Evolutionary conservation across 169 alveolate species (phyloP).

Genomic region (Babesia caballi): DNA sequence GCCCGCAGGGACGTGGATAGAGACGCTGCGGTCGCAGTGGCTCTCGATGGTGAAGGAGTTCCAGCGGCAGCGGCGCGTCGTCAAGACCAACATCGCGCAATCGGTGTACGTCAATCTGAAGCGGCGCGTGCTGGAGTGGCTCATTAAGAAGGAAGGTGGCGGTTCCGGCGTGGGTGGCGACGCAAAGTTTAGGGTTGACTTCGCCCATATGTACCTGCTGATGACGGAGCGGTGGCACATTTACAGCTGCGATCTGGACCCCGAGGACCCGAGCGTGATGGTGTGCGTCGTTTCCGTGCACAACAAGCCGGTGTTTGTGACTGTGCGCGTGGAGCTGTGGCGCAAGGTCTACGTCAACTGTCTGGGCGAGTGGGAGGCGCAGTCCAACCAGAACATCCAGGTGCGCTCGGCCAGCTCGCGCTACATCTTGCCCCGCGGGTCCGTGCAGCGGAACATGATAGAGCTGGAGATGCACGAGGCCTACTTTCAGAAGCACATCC

Average conservation of each 20-base stretch:
- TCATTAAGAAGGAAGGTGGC: neutral
- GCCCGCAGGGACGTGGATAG: neutral
- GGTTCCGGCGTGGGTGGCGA: neutral
- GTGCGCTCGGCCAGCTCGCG: conserved; percentile 19
- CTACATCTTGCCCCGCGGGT: conserved; percentile 46
- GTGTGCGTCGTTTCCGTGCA: conserved; percentile 47
- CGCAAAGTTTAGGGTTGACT: conserved; percentile 3
- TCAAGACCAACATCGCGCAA: neutral
- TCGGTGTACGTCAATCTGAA: conserved; percentile 1
- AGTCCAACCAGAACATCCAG: conserved; percentile 35
- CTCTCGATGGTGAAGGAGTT: neutral
- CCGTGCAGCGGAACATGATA: conserved; percentile 31
- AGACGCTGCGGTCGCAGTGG: neutral
- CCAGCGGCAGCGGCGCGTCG: conserved; percentile 7
- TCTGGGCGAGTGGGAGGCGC: conserved; percentile 25
- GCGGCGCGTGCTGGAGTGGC: neutral
- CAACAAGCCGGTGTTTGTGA: conserved; percentile 47
- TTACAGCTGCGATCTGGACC: conserved; percentile 32
- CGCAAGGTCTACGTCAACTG: conserved; percentile 53
- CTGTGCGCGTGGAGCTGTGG: conserved; percentile 55
- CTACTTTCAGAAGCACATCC: conserved; percentile 2
- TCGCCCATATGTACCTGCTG: conserved; percentile 48
- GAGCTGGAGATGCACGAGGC: conserved; percentile 63
- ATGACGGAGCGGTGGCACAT: conserved; percentile 66
- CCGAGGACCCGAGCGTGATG: conserved; percentile 26